Base-by-base conservation (phyloP, 202 grass and related monocot genomes). In the Alloteropsis angusta region DNA sequence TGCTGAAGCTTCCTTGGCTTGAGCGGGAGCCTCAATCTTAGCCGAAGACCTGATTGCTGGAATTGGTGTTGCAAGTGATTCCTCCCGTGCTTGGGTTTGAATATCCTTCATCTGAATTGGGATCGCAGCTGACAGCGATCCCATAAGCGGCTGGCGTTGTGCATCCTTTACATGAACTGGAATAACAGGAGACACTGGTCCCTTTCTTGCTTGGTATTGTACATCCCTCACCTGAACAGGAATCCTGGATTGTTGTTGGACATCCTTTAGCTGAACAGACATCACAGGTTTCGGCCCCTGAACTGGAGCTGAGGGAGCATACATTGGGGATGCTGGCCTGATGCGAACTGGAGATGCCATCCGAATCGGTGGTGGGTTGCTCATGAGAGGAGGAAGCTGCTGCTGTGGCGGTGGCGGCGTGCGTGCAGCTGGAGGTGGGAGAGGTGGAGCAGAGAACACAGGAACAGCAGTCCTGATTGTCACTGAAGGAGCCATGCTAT, bases 401-500 rank as follows among this genome's bases (percentile, higher is more conserved):
- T 86, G 85, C 28, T 84, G 85, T 16, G 74, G 18, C 28, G 1
- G 28, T 3, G 28, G 28, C 28, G 28, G 3, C 28, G 28, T 30
- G 25, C 35, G 82, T 52, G 65, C 76, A 72, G 68, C 60, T 46
- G 94, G 83, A 58, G 94, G 89, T 21, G 88, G 89, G 60, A 94
- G 91, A n/a, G 96, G 90, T 58, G 92, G 96, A 53, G 96, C 96
- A 76, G 96, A 99, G 84, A 99, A 99, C 45, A 95, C 92, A 32
- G 96, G 96, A 56, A 95, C 84, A 11, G 96, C 86, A 25, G 86
- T 99, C 82, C 96, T 93, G 22, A 99, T 59, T 71, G 96, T 96
- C 44, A 99, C 88, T 34, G 96, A 90, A 83, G 90, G 89, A 65
- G 92, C 96, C 88, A 99, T 93, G 63, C 81, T 87, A 87, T 90